Conservation (phyloP, 169 alveolate species). For the Eimeria necatrix region DNA sequence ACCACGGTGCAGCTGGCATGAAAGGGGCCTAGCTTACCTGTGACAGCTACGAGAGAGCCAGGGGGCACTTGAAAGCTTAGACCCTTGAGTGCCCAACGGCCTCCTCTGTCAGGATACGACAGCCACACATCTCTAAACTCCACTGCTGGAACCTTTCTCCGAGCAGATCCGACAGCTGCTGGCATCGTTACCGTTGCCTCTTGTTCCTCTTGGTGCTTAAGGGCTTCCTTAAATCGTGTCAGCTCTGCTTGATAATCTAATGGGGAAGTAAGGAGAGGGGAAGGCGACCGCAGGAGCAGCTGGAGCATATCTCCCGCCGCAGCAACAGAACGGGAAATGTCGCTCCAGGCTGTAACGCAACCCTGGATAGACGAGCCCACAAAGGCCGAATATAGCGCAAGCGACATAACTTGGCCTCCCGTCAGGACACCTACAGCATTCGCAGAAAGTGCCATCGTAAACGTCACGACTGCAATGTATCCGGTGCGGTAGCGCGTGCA, state of each 20-base stretch:
- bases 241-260: not conserved
- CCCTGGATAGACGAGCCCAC: conserved; percentile 77
- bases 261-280: conserved; percentile 21
- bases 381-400: conserved; percentile 68
- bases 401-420: conserved; percentile 49
- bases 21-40: not conserved
- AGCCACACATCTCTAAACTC: conserved; percentile 52
- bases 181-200: not conserved
- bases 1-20: too few species aligned
- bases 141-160: not conserved
- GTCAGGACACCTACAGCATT: conserved; percentile 47
- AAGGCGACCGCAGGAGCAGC: conserved; percentile 31
- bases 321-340: conserved; percentile 54
- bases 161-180: not conserved
- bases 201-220: conserved; percentile 12
- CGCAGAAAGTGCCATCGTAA: not conserved
- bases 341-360: conserved; percentile 72
- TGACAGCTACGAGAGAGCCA: conserved; percentile 27
- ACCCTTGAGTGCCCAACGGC: conserved; percentile 55
- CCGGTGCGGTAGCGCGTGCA: not conserved
- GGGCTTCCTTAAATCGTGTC: not conserved
- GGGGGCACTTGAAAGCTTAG: conserved; percentile 57
- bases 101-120: conserved; percentile 52
- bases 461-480: not conserved
- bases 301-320: conserved; percentile 19